These are phyloP conservation scores for Alternaria alternata DNA, from an alignment of 2,329 filamentous ascomycete species.

Conservation along the genomic window DNA sequence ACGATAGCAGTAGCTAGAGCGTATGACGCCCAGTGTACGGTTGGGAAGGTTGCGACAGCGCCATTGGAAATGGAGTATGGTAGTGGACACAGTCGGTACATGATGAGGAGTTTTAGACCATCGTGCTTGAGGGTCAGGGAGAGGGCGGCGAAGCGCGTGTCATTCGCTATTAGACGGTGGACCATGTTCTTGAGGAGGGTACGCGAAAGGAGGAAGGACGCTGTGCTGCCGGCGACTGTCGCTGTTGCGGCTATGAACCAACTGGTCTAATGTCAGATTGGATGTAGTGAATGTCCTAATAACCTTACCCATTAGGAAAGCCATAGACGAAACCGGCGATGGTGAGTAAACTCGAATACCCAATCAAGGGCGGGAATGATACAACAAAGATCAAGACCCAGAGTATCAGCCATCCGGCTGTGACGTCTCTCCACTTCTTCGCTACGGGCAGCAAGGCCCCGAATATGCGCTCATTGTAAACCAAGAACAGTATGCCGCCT, in stretches of 20 bases:
- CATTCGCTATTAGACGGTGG: conserved; percentile 77
- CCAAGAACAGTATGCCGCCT: conserved; percentile 71
- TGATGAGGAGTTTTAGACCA: conserved; percentile 85
- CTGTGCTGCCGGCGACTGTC: conserved; percentile 79
- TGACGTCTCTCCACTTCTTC: conserved; percentile 76
- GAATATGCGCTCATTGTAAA: conserved; percentile 85
- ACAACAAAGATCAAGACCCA: conserved; percentile 78
- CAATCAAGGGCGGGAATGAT: conserved; percentile 86
- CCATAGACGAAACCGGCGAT: conserved; percentile 76
- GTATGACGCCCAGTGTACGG: conserved; percentile 78
- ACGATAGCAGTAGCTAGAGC: conserved; percentile 82
- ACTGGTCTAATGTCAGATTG: conserved; percentile 54
- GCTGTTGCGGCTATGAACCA: conserved; percentile 86
- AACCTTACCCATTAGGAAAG: conserved; percentile 72
- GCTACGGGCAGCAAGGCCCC: conserved; percentile 75
- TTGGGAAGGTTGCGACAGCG: conserved; percentile 92
- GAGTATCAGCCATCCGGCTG: conserved; percentile 75
- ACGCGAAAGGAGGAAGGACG: conserved; percentile 81
- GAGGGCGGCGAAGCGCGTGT: conserved; percentile 88
- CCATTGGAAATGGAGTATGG: conserved; percentile 95
- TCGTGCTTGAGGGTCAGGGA: conserved; percentile 89
- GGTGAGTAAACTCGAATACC: conserved; percentile 80
- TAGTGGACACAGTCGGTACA: conserved; percentile 90
- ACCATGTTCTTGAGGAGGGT: conserved; percentile 82
- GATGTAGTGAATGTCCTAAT: conserved; percentile 22